Base-by-base conservation (phyloP, 352 stramenopile species). In the Pythium oligandrum region DNA sequence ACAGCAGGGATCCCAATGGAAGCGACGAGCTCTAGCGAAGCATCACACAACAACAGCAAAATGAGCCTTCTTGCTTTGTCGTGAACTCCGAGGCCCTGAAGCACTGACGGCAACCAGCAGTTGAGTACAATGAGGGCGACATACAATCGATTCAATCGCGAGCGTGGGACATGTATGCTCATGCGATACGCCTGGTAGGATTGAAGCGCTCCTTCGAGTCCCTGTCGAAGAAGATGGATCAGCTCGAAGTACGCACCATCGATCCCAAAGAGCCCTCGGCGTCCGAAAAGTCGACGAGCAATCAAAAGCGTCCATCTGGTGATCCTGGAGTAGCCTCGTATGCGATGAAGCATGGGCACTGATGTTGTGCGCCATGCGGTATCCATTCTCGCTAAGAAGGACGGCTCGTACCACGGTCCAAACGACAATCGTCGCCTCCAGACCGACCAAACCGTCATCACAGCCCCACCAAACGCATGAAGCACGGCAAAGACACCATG, bases 111-210 rank as follows among this genome's bases (percentile, higher is more conserved):
- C 4, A 12, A 37, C 26, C 36, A 43, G 43, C 55, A 57, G 44
- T 54, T 62, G 9, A 54, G 3, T 3, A 62, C 55, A 30, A 62
- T 40, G 0, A 62, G 26, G 2, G 6, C 35, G 12, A 63, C 49
- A 12, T 44, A 49, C 17, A 53, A 33, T 0, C 31, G 6, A 38
- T 58, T 58, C 34, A 63, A 50, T 50, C 56, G 58, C 33, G 40
- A 32, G 2, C 56, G 56, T 0, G 56, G 56, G 0, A 63, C 44
- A 42, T 51, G 45, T 17, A 39, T 26, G 12, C 42, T 53, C 48
- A 62, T 53, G 12, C 40, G 43, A 34, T 62, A 62, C 34, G 48
- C 55, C 17, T 57, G 48, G 12, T 39, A 17, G 6, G 55, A 55
- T 43, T 62, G 48, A 6, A 62, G 43, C 2, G 36, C 38, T 0